These are phyloP conservation scores for Xylaria longipes DNA, from an alignment of 495 filamentous ascomycete genomes.

Conservation along the genomic window DNA sequence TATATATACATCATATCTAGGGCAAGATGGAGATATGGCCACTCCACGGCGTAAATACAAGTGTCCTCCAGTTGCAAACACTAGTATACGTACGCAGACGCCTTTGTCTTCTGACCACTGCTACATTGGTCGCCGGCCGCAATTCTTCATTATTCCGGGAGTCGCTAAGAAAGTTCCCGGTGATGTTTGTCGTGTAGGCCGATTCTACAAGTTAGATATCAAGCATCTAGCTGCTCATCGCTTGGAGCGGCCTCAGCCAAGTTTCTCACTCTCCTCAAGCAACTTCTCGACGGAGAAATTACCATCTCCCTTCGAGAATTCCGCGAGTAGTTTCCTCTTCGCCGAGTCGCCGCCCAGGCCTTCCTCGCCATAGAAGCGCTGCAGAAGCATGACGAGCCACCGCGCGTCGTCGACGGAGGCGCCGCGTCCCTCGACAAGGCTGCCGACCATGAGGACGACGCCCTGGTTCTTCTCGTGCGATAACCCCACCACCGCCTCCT, in stretches of 20 bases:
- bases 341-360: constrained; percentile 49
- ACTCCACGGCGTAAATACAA: background rate
- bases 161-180: background rate
- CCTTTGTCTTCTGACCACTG: background rate
- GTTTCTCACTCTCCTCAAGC: constrained; percentile 84
- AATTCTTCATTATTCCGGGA: background rate
- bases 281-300: constrained; percentile 83
- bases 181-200: background rate
- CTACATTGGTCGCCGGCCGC: background rate
- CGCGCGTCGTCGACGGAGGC: constrained; percentile 79
- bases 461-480: constrained; percentile 68
- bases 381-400: constrained; percentile 92
- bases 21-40: background rate
- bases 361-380: constrained; percentile 82
- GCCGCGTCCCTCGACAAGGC: constrained; percentile 76
- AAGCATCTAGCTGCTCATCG: background rate
- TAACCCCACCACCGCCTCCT: background rate
- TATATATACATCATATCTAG: background rate
- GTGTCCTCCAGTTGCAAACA: background rate
- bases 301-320: constrained; percentile 79
- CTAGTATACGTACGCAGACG: background rate
- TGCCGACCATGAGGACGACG: constrained; percentile 83
- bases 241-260: constrained; percentile 48
- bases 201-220: background rate
- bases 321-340: constrained; percentile 72